Evolutionary conservation across 2,329 filamentous ascomycete species (phyloP).

Genomic region (Aspergillus ochraceus): DNA sequence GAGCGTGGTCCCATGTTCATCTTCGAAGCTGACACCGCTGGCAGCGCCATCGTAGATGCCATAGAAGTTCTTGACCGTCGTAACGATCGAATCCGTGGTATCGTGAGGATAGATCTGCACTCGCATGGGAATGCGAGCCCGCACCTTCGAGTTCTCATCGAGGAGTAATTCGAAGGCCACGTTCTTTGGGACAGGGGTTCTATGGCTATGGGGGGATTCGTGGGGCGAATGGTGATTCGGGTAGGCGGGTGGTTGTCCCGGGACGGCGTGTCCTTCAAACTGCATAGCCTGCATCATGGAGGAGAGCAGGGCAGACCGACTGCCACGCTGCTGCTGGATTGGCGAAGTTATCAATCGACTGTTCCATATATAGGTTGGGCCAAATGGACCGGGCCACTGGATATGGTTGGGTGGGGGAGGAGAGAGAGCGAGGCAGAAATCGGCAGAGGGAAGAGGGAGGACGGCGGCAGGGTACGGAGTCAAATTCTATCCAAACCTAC

Average conservation of each 20-base stretch:
- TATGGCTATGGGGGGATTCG: constrained; percentile 39
- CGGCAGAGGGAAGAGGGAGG: constrained; percentile 24
- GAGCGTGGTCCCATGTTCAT: constrained; percentile 81
- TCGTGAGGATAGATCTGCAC: constrained; percentile 92
- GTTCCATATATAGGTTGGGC: constrained; percentile 22
- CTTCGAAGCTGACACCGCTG: constrained; percentile 92
- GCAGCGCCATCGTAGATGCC: constrained; percentile 81
- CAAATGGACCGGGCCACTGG: constrained; percentile 8
- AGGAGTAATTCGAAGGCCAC: constrained; percentile 65
- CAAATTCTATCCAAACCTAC: constrained; percentile 40
- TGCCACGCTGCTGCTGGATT: constrained; percentile 31
- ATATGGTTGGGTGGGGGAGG: neutral
- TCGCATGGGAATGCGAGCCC: constrained; percentile 64
- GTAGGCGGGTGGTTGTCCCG: constrained; percentile 32
- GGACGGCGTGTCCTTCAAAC: constrained; percentile 35
- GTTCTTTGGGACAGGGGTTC: constrained; percentile 53
- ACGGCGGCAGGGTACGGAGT: constrained; percentile 27
- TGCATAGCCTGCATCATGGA: constrained; percentile 36
- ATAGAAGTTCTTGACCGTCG: constrained; percentile 98
- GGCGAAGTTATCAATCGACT: constrained; percentile 35
- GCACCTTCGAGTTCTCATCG: constrained; percentile 57
- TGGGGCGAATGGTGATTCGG: constrained; percentile 30
- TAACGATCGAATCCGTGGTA: constrained; percentile 95
- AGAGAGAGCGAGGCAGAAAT: constrained; percentile 15
- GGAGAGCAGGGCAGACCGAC: constrained; percentile 23